Conservation (phyloP, 2,329 filamentous ascomycete species). For the Fusarium sublunatum region DNA sequence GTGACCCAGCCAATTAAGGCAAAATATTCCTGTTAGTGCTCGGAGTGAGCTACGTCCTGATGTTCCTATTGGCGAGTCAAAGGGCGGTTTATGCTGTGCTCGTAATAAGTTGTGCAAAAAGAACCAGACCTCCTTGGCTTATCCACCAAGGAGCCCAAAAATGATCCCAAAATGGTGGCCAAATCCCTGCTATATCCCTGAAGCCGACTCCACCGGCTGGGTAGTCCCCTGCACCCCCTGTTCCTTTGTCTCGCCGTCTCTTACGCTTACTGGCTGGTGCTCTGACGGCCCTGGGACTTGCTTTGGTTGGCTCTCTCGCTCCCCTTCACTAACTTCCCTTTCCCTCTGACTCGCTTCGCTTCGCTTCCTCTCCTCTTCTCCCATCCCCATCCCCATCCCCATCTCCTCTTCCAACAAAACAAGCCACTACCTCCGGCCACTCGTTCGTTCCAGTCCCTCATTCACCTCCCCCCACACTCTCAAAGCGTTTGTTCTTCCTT, state of each 20-base stretch:
- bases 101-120: slow-evolving; percentile 34
- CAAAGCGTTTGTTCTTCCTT: slow-evolving; percentile 44
- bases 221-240: slow-evolving; percentile 31
- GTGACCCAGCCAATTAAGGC: slow-evolving; percentile 5
- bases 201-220: slow-evolving; percentile 19
- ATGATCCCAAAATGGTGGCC: slow-evolving; percentile 33
- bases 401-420: slow-evolving; percentile 56
- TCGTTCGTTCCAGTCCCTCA: slow-evolving; percentile 57
- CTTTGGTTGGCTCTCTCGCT: slow-evolving; percentile 22
- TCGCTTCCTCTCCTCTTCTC: slow-evolving; percentile 41
- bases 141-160: slow-evolving; percentile 21
- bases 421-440: slow-evolving; percentile 52
- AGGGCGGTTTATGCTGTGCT: slow-evolving; percentile 25
- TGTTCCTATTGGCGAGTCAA: slow-evolving; percentile 18
- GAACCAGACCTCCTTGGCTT: slow-evolving; percentile 14
- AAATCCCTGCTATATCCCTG: slow-evolving; percentile 31
- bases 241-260: slow-evolving; percentile 25
- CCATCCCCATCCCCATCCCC: slow-evolving; percentile 26
- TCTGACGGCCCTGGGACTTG: slow-evolving; percentile 13
- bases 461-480: slow-evolving; percentile 48
- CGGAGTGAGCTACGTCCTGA: not conserved
- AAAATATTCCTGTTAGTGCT: not conserved
- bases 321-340: slow-evolving; percentile 37
- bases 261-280: slow-evolving; percentile 28
- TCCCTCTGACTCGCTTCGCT: slow-evolving; percentile 42